Conservation (phyloP, 2,329 filamentous ascomycete genomes). For the Verticillium albo-atrum region DNA sequence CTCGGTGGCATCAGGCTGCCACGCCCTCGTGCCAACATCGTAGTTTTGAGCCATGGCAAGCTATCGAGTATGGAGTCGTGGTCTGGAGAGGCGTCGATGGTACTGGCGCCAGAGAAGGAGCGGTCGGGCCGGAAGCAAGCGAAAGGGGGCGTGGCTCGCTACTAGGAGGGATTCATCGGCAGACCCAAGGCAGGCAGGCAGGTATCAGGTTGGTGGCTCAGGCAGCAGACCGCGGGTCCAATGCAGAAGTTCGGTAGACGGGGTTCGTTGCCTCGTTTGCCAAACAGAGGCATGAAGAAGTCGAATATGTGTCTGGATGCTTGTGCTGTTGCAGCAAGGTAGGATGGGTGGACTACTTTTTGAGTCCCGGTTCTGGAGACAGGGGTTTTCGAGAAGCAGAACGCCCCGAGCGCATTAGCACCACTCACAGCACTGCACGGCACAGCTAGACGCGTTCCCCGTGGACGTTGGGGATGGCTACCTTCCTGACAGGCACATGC, state of each 20-base stretch:
- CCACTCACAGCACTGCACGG: neutral
- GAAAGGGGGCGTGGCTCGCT: slow-evolving; percentile 10
- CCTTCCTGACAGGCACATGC: neutral
- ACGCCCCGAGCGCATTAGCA: neutral
- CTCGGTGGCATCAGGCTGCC: slow-evolving; percentile 94
- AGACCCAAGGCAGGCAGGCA: neutral
- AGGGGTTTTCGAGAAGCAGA: neutral
- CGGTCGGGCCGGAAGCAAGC: slow-evolving; percentile 5
- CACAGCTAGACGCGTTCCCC: neutral
- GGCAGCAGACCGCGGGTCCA: neutral
- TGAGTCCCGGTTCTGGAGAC: neutral
- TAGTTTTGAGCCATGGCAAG: slow-evolving; percentile 81
- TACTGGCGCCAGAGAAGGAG: slow-evolving; percentile 5
- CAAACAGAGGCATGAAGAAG: neutral
- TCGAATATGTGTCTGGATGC: neutral
- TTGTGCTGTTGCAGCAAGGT: neutral
- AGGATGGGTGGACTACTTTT: neutral
- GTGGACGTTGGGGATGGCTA: neutral
- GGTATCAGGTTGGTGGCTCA: neutral
- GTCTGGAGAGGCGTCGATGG: slow-evolving; percentile 7
- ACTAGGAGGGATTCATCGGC: slow-evolving; percentile 10
- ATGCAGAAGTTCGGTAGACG: neutral
- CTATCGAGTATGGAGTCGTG: slow-evolving; percentile 1
- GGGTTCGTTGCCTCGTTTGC: neutral
- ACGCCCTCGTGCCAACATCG: slow-evolving; percentile 94